Evolutionary conservation across 1,139 yeast species (phyloP).

Genomic region (Eremothecium gossypii): DNA sequence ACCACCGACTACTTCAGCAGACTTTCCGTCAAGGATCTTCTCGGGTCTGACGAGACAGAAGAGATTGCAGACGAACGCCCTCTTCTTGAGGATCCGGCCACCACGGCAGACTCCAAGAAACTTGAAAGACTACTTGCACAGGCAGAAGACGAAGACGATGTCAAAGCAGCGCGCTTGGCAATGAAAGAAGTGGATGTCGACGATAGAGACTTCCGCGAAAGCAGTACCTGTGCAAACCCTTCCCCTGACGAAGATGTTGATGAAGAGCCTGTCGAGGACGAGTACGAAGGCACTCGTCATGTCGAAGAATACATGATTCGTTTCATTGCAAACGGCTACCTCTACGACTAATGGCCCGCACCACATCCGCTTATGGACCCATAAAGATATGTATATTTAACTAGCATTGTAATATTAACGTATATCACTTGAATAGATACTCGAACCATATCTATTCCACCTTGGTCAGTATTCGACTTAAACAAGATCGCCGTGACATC

Average conservation of each 20-base stretch:
- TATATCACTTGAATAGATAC: neutral
- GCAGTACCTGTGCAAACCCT: slow-evolving; percentile 6
- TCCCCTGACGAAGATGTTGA: slow-evolving; percentile 15
- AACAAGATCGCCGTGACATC: no score
- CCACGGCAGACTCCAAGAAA: slow-evolving; percentile 30
- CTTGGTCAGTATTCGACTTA: neutral
- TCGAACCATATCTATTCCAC: neutral
- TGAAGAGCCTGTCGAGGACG: slow-evolving; percentile 33
- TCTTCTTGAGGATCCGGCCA: slow-evolving; percentile 28
- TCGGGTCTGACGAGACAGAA: slow-evolving; percentile 50
- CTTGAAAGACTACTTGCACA: slow-evolving; percentile 70
- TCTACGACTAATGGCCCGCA: slow-evolving; percentile 35
- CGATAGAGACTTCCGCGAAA: slow-evolving; percentile 70
- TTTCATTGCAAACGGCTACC: slow-evolving; percentile 75
- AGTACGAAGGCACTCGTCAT: slow-evolving; percentile 76
- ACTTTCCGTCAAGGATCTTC: slow-evolving; percentile 77
- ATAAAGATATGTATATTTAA: neutral
- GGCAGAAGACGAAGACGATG: slow-evolving; percentile 96
- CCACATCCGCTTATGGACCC: neutral
- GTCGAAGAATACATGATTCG: slow-evolving; percentile 95
- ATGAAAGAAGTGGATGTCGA: slow-evolving; percentile 79
- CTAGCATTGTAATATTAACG: neutral
- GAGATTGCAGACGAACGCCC: slow-evolving; percentile 33
- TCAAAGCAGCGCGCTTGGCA: slow-evolving; percentile 84
- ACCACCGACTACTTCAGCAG: slow-evolving; percentile 93